These are phyloP conservation scores for Metarhizium robertsii DNA, from an alignment of 2,329 filamentous ascomycete species.

Conservation along the genomic window DNA sequence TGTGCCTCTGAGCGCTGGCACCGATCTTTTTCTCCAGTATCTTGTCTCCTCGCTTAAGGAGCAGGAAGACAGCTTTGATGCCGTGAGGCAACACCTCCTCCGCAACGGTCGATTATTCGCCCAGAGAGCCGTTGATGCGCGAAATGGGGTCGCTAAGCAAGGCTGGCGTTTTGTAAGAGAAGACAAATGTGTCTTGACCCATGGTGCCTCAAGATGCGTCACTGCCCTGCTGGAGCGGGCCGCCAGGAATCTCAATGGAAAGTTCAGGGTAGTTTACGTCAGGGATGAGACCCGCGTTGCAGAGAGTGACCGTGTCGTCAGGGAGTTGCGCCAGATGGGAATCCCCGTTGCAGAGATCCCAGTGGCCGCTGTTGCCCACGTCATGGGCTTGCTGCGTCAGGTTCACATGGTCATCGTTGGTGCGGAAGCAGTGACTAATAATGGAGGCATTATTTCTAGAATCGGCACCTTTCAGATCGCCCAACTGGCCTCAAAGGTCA, in stretches of 20 bases:
- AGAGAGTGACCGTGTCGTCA: conserved; percentile 64
- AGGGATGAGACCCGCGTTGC: conserved; percentile 42
- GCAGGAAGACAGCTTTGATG: conserved; percentile 56
- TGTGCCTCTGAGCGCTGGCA: conserved; percentile 85
- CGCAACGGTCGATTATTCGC: conserved; percentile 83
- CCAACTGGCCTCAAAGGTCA: conserved; percentile 58
- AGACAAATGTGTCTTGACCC: conserved; percentile 75
- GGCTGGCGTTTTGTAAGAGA: conserved; percentile 73
- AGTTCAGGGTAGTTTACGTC: conserved; percentile 81
- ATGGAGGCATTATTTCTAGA: conserved; percentile 83
- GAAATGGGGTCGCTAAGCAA: conserved; percentile 72
- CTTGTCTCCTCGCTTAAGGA: conserved; percentile 65
- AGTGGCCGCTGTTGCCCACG: conserved; percentile 65
- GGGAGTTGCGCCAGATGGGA: conserved; percentile 59
- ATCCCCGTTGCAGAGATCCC: conserved; percentile 63
- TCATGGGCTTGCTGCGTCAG: conserved; percentile 44
- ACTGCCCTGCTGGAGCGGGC: conserved; percentile 67
- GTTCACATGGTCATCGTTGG: conserved; percentile 61
- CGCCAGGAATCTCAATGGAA: conserved; percentile 43
- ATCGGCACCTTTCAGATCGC: conserved; percentile 84
- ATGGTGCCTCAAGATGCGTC: conserved; percentile 80
- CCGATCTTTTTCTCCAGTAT: conserved; percentile 91
- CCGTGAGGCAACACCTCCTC: conserved; percentile 73
- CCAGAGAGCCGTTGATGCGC: conserved; percentile 71
- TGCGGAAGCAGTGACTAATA: conserved; percentile 83